Base-by-base conservation (phyloP, 352 stramenopile species). In the Thraustochytrium striatum region DNA sequence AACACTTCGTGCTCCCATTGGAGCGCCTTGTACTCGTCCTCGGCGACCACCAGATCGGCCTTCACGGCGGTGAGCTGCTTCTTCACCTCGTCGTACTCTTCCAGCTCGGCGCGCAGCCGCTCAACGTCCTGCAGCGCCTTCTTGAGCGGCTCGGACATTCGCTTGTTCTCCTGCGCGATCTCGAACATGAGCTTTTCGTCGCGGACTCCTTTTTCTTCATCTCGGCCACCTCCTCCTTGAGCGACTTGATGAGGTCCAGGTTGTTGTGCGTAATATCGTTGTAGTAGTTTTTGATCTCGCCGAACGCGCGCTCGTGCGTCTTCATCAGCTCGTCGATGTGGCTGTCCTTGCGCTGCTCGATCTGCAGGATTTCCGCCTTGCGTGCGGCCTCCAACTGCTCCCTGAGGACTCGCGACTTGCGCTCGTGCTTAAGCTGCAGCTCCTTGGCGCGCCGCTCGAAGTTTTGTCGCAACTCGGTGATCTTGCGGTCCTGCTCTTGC, bases 211-310 rank as follows among this genome's bases (percentile, higher is more conserved):
- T 93, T 79, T 95, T 96, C 83, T 94, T 92, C 88, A 98, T 94
- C 69, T 97, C 89, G 21, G 85, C 85, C 33, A 97, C 91, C 80
- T 97, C 93, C 84, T 98, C 95, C 79, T 97, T 98, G 7, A 98
- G 84, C 3, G 84, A 91, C 82, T 97, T 96, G 87, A 97, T 97
- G 32, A 97, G 83, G 73, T 97, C 93, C n/a, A 97, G 82, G 83
- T 97, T 97, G 83, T 96, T 97, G 84, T 97, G 93, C 47, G 92
- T 97, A 78, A 97, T 97, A 79, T 97, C 92, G 83, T 95, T 97
- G 89, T 97, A 97, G 85, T 97, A 97, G 72, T 94, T 95, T 79
- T 97, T 97, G 85, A 97, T 97, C 80, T 97, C 93, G 0, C 87
- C 87, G 82, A 97, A 97, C 3, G 92, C 92, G 75, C 96, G 94